Conservation (phyloP, 306 rosid species). For the Rubus idaeus region DNA sequence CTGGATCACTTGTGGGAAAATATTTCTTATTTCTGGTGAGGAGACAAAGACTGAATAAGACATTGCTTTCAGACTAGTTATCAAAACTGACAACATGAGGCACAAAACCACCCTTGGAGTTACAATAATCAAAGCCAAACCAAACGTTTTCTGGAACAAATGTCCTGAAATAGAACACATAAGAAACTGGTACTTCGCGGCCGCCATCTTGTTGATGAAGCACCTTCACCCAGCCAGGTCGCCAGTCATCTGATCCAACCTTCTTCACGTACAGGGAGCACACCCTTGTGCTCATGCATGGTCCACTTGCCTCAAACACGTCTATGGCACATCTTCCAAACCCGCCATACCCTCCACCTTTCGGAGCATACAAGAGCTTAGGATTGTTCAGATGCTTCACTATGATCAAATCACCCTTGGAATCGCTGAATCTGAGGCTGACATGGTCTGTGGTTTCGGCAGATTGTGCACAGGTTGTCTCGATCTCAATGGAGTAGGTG, state of each 20-base stretch:
- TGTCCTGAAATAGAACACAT: slow-evolving; percentile 31
- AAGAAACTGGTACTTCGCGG: slow-evolving; percentile 23
- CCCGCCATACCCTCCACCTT: slow-evolving; percentile 17
- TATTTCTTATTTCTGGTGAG: not conserved
- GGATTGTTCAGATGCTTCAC: slow-evolving; percentile 34
- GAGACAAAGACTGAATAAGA: not conserved
- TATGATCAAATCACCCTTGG: slow-evolving; percentile 23
- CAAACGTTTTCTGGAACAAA: slow-evolving; percentile 41
- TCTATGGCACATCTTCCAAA: slow-evolving; percentile 36
- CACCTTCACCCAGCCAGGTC: slow-evolving; percentile 39
- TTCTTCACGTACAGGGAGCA: slow-evolving; percentile 32
- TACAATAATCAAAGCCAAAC: slow-evolving; percentile 39
- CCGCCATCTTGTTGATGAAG: slow-evolving; percentile 22
- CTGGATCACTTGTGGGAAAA: not conserved
- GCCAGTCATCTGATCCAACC: slow-evolving; percentile 37
- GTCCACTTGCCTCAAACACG: slow-evolving; percentile 33
- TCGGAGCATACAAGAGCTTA: slow-evolving; percentile 19
- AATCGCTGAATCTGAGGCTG: slow-evolving; percentile 30
- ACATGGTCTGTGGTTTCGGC: slow-evolving; percentile 28
- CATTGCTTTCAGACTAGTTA: not conserved
- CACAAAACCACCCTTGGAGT: slow-evolving; percentile 10
- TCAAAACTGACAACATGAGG: slow-evolving; percentile 19
- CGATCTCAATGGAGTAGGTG: slow-evolving; percentile 36
- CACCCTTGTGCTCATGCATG: slow-evolving; percentile 29
- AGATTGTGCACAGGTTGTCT: slow-evolving; percentile 33